Base-by-base conservation (phyloP, 148 eudicot species). In the Vaccinium corymbosum region DNA sequence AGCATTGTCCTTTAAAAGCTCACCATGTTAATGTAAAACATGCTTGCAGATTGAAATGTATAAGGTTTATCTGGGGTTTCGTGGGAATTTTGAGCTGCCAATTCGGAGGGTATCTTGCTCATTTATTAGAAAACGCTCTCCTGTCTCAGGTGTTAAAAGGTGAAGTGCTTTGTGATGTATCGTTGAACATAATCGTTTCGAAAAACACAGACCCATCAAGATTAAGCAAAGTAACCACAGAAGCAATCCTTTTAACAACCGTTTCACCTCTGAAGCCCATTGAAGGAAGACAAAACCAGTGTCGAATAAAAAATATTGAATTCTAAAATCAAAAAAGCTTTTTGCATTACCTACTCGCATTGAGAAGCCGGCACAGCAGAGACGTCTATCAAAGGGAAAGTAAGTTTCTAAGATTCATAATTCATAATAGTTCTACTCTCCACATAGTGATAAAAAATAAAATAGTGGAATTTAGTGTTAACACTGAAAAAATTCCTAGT, bases 61-160 rank as follows among this genome's bases (percentile, higher is more conserved):
- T 15, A 71, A 19, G 3, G 20, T 35, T 20, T 15, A 17, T 38
- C 66, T 61, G 66, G 66, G 66, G 66, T 71, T 71, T 71, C 75
- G 20, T 71, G 48, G 74, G 75, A 71, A 14, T 71, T 61, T 71
- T 71, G 76, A 32, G 48, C 48, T 71, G n/a, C 76, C 49, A 71
- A 71, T 71, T 32, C 14, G n/a, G 6, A 2, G 76, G 1, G 48
- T 71, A 13, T 14, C 20, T 14, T 14, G 35, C 35, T 71, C 20
- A 15, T 14, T 71, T 71, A 22, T 66, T 62, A 62, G 68, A n/a
- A n/a, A 62, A 8, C n/a, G 68, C 3, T 61, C 25, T 61, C 27
- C 68, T n/a, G 25, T 61, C 9, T n/a, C 25, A 61, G 3, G 66
- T 19, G 66, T 61, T 20, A 20, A 38, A 38, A 61, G 19, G 25